These are phyloP conservation scores for Breynia disticha DNA, from an alignment of 441 rosid genomes.

Conservation along the genomic window DNA sequence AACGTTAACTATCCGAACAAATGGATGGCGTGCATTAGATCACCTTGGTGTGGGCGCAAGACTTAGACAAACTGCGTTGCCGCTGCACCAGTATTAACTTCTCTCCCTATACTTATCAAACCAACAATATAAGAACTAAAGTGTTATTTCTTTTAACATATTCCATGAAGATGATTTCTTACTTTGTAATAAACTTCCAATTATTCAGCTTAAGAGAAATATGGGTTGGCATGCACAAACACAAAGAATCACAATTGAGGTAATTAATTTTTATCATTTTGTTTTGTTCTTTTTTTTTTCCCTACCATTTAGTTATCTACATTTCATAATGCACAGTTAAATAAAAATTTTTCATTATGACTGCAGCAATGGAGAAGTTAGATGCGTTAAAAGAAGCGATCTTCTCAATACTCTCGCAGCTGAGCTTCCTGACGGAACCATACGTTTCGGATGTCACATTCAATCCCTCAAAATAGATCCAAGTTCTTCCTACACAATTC, in stretches of 20 bases:
- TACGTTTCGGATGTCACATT: slow-evolving; percentile 29
- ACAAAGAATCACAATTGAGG: background rate
- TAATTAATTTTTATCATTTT: background rate
- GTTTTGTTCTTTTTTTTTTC: no score
- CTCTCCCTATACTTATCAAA: no score
- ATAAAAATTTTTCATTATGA: background rate
- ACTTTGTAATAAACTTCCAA: background rate
- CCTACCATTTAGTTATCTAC: background rate
- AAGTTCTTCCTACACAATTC: slow-evolving; percentile 22
- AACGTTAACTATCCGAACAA: background rate
- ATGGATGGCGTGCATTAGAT: background rate
- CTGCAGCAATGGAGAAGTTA: slow-evolving; percentile 30
- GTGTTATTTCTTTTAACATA: no score
- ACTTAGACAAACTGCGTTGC: slow-evolving; percentile 9
- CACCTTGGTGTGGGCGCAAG: background rate
- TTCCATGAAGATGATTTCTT: background rate
- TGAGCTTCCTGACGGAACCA: slow-evolving; percentile 27
- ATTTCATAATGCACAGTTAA: background rate
- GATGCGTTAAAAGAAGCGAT: slow-evolving; percentile 35
- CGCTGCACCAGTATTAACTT: slow-evolving; percentile 4
- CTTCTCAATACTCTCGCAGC: slow-evolving; percentile 30
- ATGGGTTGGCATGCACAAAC: background rate
- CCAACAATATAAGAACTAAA: no score
- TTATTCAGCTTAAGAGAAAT: background rate
- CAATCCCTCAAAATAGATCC: slow-evolving; percentile 24